Percentiles rank a stretch among this genome's conserved stretches.
These are phyloP conservation scores for Paraconiothyrium sp. DNA, from an alignment of 2,329 filamentous ascomycete genomes.

Conservation along the genomic window DNA sequence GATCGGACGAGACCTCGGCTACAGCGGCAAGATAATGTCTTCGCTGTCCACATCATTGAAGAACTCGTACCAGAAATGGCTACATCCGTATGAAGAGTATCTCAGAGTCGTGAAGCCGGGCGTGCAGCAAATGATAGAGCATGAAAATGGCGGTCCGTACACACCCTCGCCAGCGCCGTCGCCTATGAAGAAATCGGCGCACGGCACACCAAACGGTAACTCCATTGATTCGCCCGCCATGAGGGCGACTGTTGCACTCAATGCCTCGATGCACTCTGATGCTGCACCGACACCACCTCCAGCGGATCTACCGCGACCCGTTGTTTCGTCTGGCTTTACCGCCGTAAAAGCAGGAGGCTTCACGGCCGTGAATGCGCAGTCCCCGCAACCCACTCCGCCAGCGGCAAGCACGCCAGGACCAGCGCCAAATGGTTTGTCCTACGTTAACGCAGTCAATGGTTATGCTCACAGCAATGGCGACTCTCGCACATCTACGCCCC, in stretches of 20 bases:
- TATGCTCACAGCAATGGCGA: conserved; percentile 63
- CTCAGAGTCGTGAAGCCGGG: conserved; percentile 89
- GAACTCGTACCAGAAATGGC: conserved; percentile 97
- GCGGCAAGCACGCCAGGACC: conserved; percentile 21
- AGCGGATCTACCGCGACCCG: conserved; percentile 68
- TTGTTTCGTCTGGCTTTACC: conserved; percentile 71
- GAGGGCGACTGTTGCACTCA: conserved; percentile 64
- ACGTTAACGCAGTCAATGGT: conserved; percentile 65
- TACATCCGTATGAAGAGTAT: conserved; percentile 96
- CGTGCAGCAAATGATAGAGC: conserved; percentile 94
- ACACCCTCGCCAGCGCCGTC: conserved; percentile 80
- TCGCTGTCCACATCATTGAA: conserved; percentile 97
- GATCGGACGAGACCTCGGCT: conserved; percentile 94
- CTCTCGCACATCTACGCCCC: conserved; percentile 66
- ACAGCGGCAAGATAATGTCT: conserved; percentile 99
- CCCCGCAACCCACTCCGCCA: conserved; percentile 31
- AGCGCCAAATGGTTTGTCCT: conserved; percentile 59
- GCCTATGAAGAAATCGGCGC: conserved; percentile 69
- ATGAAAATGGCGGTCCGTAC: conserved; percentile 90
- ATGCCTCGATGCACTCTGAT: conserved; percentile 61
- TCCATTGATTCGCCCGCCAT: conserved; percentile 74
- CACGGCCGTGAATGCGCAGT: conserved; percentile 69
- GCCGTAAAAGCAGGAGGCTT: conserved; percentile 74
- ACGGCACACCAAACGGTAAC: conserved; percentile 60
- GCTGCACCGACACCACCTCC: conserved; percentile 35